Evolutionary conservation across 257 asterid genomes (phyloP).

Genomic region (Solanum infundibuliforme): DNA sequence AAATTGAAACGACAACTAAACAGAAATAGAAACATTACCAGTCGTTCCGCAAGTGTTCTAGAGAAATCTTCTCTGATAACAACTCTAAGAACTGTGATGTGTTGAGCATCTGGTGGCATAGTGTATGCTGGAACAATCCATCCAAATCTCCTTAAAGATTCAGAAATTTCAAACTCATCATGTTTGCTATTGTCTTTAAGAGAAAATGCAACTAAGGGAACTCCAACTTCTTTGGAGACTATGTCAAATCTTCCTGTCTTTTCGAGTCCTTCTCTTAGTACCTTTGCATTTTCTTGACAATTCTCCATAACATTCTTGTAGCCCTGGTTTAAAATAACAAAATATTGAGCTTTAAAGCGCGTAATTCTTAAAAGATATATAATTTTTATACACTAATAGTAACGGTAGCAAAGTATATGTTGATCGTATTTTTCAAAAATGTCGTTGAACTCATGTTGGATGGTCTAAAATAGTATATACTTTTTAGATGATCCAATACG

Average conservation of each 20-base stretch:
- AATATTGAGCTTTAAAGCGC: background rate
- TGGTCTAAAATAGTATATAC: too few relatives aligned
- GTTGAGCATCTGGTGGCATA: conserved; percentile 81
- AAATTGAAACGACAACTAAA: background rate
- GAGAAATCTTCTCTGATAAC: conserved; percentile 83
- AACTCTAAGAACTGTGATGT: conserved; percentile 69
- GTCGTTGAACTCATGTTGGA: fast-evolving
- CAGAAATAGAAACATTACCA: conserved; percentile 13
- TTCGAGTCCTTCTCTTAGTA: conserved; percentile 57
- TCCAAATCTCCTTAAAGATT: conserved; percentile 58
- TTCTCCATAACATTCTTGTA: conserved; percentile 74
- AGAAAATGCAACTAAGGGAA: conserved; percentile 79
- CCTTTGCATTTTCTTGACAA: conserved; percentile 68
- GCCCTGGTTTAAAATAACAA: conserved; percentile 20
- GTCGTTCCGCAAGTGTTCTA: conserved; percentile 71
- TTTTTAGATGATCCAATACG: too few relatives aligned
- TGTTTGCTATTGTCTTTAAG: conserved; percentile 64
- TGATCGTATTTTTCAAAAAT: background rate
- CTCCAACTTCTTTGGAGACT: conserved; percentile 76
- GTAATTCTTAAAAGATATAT: background rate
- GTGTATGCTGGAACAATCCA: conserved; percentile 94
- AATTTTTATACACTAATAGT: background rate
- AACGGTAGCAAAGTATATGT: background rate
- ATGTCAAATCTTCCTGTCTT: conserved; percentile 60
- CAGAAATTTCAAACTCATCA: conserved; percentile 71